These are phyloP conservation scores for Mollisia scopiformis DNA, from an alignment of 2,329 filamentous ascomycete species.

Conservation along the genomic window DNA sequence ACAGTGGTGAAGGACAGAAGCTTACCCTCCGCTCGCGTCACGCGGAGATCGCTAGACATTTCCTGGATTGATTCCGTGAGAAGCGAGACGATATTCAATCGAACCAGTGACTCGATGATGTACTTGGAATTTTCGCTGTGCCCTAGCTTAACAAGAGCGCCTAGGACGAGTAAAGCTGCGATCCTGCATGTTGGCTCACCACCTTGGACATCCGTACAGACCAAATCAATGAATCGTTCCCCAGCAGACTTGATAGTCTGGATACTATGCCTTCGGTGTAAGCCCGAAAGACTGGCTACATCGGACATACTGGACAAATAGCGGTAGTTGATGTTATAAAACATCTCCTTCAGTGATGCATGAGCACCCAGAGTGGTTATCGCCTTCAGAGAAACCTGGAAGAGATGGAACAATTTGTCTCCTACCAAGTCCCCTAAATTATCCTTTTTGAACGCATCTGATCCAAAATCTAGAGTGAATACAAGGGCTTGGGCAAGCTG, in stretches of 20 bases:
- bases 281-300: slow-evolving; percentile 53
- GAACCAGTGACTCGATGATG: slow-evolving; percentile 78
- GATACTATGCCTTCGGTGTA: slow-evolving; percentile 53
- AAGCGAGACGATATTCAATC: slow-evolving; percentile 88
- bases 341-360: slow-evolving; percentile 75
- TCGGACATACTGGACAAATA: slow-evolving; percentile 73
- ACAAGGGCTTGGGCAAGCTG: slow-evolving; percentile 74
- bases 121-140: slow-evolving; percentile 72
- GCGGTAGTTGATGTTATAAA: slow-evolving; percentile 90
- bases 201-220: slow-evolving; percentile 92
- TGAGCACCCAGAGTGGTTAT: slow-evolving; percentile 75
- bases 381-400: slow-evolving; percentile 82
- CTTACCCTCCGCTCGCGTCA: slow-evolving; percentile 56
- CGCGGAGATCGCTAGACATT: slow-evolving; percentile 73
- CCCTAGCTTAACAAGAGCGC: slow-evolving; percentile 74
- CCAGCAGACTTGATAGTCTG: slow-evolving; percentile 80
- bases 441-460: slow-evolving; percentile 41
- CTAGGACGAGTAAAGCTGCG: slow-evolving; percentile 83
- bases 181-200: slow-evolving; percentile 82
- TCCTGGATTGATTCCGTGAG: slow-evolving; percentile 85
- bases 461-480: slow-evolving; percentile 67
- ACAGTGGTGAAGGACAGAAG: neutral
- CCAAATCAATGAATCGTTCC: slow-evolving; percentile 78
- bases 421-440: slow-evolving; percentile 74
- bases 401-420: slow-evolving; percentile 89